phyloP scores from a whole-genome alignment of 2,329 filamentous ascomycete genomes.

The Neofusicoccum sp. region DNA sequence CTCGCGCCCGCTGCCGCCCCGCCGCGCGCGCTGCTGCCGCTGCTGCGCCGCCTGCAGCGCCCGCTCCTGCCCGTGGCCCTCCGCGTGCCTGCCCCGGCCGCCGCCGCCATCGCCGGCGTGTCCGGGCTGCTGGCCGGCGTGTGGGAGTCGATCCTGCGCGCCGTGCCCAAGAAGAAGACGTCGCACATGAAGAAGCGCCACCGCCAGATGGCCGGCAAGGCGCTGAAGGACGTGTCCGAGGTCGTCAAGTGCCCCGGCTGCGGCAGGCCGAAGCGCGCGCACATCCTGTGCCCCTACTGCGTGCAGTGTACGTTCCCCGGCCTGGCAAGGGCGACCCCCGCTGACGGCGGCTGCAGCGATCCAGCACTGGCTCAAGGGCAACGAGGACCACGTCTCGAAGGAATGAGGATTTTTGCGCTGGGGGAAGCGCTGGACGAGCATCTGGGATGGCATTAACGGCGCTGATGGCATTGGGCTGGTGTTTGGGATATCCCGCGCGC shows the following conservation, averaged over 20 bases:
- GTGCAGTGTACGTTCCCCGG: conserved; percentile 64
- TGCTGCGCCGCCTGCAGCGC: conserved; percentile 48
- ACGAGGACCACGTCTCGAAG: background rate
- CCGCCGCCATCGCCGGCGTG: conserved; percentile 35
- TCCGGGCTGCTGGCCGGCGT: conserved; percentile 69
- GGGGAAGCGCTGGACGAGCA: no score
- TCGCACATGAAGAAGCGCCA: conserved; percentile 94
- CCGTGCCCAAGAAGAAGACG: conserved; percentile 98
- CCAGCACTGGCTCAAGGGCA: conserved; percentile 17
- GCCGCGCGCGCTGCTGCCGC: conserved; percentile 31
- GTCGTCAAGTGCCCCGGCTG: conserved; percentile 89
- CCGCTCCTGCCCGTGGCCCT: conserved; percentile 57
- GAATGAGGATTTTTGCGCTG: background rate
- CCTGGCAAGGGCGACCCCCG: no score
- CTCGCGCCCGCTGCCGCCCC: background rate
- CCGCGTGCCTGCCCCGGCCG: conserved; percentile 55
- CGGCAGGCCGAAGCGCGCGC: conserved; percentile 81
- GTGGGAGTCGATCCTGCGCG: conserved; percentile 88
- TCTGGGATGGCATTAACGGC: conserved; percentile 12
- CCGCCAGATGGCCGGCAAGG: conserved; percentile 94
- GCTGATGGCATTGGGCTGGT: conserved; percentile 16
- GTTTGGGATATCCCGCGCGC: conserved; percentile 13
- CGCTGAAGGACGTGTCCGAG: conserved; percentile 81
- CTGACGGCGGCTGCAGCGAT: conserved; percentile 6
- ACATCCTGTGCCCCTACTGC: conserved; percentile 85